phyloP scores from a whole-genome alignment of 495 filamentous ascomycete genomes.

The Lophium mytilinum region DNA sequence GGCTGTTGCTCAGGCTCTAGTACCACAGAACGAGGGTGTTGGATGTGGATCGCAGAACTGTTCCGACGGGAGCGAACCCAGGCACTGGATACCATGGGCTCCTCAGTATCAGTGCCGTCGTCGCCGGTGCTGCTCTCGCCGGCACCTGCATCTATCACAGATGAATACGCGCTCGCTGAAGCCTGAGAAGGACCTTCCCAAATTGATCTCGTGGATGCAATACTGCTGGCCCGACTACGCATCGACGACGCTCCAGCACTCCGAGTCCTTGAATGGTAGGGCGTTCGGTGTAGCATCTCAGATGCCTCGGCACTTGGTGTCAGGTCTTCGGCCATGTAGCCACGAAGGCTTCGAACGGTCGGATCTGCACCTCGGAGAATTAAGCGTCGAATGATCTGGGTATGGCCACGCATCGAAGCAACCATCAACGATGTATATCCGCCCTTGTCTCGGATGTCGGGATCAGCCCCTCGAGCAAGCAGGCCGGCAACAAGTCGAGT shows the following conservation, averaged over 20 bases:
- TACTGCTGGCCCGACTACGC: constrained; percentile 58
- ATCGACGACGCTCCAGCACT: constrained; percentile 45
- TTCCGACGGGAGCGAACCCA: constrained; percentile 29
- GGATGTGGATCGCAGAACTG: not conserved
- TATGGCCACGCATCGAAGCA: constrained; percentile 67
- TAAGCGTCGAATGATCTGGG: constrained; percentile 67
- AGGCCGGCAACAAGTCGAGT: constrained; percentile 72
- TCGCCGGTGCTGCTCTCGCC: constrained; percentile 39
- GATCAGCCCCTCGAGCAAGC: constrained; percentile 69
- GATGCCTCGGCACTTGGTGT: constrained; percentile 53
- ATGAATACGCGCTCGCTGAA: constrained; percentile 35
- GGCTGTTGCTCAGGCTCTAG: constrained; percentile 26
- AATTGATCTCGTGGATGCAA: constrained; percentile 54
- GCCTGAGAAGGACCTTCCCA: constrained; percentile 45
- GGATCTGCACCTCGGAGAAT: constrained; percentile 66
- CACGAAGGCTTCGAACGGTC: constrained; percentile 58
- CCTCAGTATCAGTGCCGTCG: constrained; percentile 25
- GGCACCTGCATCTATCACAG: constrained; percentile 23
- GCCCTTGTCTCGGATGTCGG: constrained; percentile 65
- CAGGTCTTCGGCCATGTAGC: constrained; percentile 66
- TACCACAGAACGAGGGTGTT: constrained; percentile 3
- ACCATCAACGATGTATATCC: constrained; percentile 81
- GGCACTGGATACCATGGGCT: not conserved
- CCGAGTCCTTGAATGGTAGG: constrained; percentile 49
- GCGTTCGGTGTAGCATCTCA: constrained; percentile 36